These are phyloP conservation scores for Candolleomyces eurysporus DNA, from an alignment of 768 basidiomycete genomes.

Conservation along the genomic window DNA sequence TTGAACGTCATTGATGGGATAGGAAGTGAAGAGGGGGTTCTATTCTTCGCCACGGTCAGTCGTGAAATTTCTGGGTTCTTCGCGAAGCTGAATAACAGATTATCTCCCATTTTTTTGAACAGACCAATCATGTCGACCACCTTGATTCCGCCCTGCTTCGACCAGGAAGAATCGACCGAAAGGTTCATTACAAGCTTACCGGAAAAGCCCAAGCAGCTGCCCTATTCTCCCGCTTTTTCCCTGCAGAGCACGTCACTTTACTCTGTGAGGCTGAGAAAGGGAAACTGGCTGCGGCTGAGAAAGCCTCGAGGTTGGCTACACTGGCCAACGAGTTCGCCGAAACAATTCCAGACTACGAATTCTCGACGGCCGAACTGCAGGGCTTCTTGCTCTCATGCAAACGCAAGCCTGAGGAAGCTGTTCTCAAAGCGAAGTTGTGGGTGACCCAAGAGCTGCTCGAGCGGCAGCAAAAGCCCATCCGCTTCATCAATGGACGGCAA, in stretches of 20 bases:
- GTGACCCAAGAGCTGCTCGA: constrained; percentile 35
- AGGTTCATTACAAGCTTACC: constrained; percentile 49
- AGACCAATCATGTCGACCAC: constrained; percentile 58
- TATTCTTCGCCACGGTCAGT: constrained; percentile 58
- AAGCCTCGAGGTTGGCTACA: constrained; percentile 14
- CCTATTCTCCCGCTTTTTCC: constrained; percentile 53
- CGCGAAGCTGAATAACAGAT: not conserved
- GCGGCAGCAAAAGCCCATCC: constrained; percentile 25
- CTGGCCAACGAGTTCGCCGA: constrained; percentile 43
- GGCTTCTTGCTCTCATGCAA: constrained; percentile 52
- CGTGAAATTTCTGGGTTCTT: not conserved
- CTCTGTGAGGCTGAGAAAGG: constrained; percentile 15
- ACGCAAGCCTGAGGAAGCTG: constrained; percentile 35
- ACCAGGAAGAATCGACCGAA: constrained; percentile 56
- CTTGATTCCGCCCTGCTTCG: constrained; percentile 55
- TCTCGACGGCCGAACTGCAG: constrained; percentile 62
- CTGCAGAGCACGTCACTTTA: constrained; percentile 23
- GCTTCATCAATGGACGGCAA: not conserved
- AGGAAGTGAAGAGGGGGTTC: constrained; percentile 58
- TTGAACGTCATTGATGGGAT: constrained; percentile 62
- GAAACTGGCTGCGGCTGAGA: not conserved
- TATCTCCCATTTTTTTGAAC: not conserved
- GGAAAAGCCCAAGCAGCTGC: constrained; percentile 43
- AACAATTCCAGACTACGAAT: constrained; percentile 43
- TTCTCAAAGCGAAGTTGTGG: constrained; percentile 37